Base-by-base conservation (phyloP, 2,329 filamentous ascomycete species). In the Apiospora marii region DNA sequence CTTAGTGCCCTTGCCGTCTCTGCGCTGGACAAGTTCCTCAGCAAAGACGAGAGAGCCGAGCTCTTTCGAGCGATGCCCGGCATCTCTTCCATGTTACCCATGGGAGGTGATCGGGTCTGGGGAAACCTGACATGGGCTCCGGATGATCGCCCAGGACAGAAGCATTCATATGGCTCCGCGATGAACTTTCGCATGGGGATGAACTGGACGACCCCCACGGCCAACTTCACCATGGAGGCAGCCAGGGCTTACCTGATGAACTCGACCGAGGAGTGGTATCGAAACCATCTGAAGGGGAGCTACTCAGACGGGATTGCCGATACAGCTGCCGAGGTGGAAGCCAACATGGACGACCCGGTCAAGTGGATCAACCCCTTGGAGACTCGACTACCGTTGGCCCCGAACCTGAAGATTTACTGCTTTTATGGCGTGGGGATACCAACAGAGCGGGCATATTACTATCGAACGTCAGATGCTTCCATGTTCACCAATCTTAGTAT, bases 291-390 rank as follows among this genome's bases (percentile, higher is more conserved):
- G 14, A 85, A 89, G 71, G 84, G 86, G 12, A 93, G 91, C 80
- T 99, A 98, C 84, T 98, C 95, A 0, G 93, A 95, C 72, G 96
- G 96, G 16, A 87, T 99, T 37, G 96, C 96, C 0, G 92, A 94
- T 74, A 96, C 93, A 0, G 86, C 85, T 8, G 88, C 88, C 13
- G 92, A 97, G 82, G 94, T 99, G 0, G 93, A 97, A 79, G 90
- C 88, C 70, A 96, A 96, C 80, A 92, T 95, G 78, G 83, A 90
- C n/a, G 88, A 94, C 75, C 90, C 90, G 2, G 87, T 85, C 69
- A 99, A 97, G 80, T 99, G 96, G 96, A 90, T 98, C 74, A 99
- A 99, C 79, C 96, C 96, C 0, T 89, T 98, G 0, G 96, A 98
- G 81, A 93, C 94, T 0, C 90, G 96, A 1, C 87, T 98, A 0